phyloP scores from a whole-genome alignment of 2,329 filamentous ascomycete species.

The Gyromitra esculenta region DNA sequence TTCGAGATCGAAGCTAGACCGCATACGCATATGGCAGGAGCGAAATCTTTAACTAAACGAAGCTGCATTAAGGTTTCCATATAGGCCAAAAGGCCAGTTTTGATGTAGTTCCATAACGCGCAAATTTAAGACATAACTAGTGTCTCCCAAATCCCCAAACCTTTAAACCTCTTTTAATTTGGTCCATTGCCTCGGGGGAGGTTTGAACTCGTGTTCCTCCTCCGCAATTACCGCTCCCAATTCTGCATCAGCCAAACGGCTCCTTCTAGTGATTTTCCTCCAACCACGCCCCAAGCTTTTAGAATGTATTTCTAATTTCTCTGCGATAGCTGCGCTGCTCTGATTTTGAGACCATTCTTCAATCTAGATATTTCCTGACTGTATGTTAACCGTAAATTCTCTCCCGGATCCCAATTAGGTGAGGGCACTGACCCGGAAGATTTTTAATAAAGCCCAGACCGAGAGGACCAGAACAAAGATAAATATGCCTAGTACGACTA shows the following conservation, averaged over 20 bases:
- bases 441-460: slow-evolving; percentile 8
- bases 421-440: not conserved
- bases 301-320: too few relatives aligned
- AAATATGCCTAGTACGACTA: not conserved
- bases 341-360: not conserved
- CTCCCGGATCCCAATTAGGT: not conserved
- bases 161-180: slow-evolving; percentile 15
- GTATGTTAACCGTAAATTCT: too few relatives aligned
- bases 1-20: too few relatives aligned
- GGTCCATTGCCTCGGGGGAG: slow-evolving; percentile 17
- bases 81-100: too few relatives aligned
- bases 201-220: not conserved
- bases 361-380: not conserved
- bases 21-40: too few relatives aligned
- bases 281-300: not conserved
- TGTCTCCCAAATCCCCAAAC: too few relatives aligned
- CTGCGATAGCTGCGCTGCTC: too few relatives aligned
- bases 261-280: not conserved
- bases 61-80: too few relatives aligned
- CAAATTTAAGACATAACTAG: too few relatives aligned
- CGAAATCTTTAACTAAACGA: too few relatives aligned
- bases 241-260: not conserved
- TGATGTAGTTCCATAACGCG: too few relatives aligned
- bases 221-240: too few relatives aligned
- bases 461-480: slow-evolving; percentile 2